Evolutionary conservation across 2,329 filamentous ascomycete species (phyloP).

Genomic region (Colletotrichum spinosum): DNA sequence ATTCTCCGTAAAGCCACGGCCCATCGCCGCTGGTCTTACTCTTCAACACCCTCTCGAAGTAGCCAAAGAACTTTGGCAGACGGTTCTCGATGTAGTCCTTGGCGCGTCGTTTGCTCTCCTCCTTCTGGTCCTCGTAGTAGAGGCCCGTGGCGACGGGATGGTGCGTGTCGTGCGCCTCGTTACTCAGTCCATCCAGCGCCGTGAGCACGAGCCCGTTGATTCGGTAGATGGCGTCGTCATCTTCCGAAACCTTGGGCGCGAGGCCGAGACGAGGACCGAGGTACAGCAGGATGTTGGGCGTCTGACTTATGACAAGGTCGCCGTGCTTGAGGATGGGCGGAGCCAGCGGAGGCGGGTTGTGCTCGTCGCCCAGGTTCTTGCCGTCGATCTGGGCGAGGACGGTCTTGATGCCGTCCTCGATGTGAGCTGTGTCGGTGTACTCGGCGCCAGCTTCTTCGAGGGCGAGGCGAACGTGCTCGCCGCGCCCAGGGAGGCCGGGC

Average conservation of each 20-base stretch:
- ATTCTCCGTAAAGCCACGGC: slow-evolving; percentile 74
- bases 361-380: slow-evolving; percentile 58
- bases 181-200: slow-evolving; percentile 75
- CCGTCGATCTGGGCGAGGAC: slow-evolving; percentile 62
- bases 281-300: slow-evolving; percentile 79
- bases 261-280: slow-evolving; percentile 71
- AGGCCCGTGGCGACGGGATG: slow-evolving; percentile 71
- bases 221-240: slow-evolving; percentile 61
- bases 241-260: slow-evolving; percentile 55
- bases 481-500: slow-evolving; percentile 78
- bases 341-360: slow-evolving; percentile 74
- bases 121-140: slow-evolving; percentile 83
- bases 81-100: slow-evolving; percentile 69
- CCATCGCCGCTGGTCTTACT: slow-evolving; percentile 67
- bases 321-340: slow-evolving; percentile 75
- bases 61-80: slow-evolving; percentile 78
- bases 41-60: slow-evolving; percentile 75
- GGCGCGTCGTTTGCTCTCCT: slow-evolving; percentile 69
- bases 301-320: slow-evolving; percentile 73
- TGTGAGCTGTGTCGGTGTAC: slow-evolving; percentile 70
- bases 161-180: slow-evolving; percentile 81
- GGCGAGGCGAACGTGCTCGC: slow-evolving; percentile 77
- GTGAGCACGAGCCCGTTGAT: slow-evolving; percentile 75
- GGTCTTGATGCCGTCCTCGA: slow-evolving; percentile 60
- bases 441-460: slow-evolving; percentile 75